phyloP scores from a whole-genome alignment of 345 rosid species.

The Eucalyptus lansdowneana region DNA sequence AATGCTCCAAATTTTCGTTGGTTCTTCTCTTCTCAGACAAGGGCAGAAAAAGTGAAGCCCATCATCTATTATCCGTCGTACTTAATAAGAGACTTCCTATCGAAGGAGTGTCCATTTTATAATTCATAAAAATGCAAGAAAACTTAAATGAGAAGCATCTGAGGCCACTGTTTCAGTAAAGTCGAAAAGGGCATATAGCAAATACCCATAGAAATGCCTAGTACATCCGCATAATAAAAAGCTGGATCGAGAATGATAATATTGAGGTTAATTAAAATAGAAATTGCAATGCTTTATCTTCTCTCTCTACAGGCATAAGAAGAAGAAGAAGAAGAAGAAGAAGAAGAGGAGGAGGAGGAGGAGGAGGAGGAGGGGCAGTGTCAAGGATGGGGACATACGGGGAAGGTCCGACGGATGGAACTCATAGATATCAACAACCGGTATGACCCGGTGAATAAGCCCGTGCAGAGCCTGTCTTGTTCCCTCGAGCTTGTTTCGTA shows the following conservation, averaged over 20 bases:
- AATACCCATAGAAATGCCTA: neutral
- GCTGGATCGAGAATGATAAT: neutral
- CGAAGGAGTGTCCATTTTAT: neutral
- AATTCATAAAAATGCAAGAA: neutral
- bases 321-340: neutral
- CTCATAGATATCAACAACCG: slow-evolving; percentile 28
- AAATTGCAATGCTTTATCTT: neutral
- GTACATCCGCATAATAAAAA: neutral
- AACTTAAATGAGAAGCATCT: neutral
- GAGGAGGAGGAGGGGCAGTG: neutral
- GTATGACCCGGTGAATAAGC: slow-evolving; percentile 35
- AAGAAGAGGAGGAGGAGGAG: neutral
- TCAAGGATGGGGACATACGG: neutral
- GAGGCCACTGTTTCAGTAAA: neutral
- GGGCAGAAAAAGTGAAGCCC: neutral
- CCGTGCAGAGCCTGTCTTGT: slow-evolving; percentile 12
- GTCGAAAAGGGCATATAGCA: neutral
- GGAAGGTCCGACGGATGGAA: slow-evolving; percentile 41
- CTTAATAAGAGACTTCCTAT: neutral
- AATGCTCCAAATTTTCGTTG: neutral
- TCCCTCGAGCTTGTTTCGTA: slow-evolving; percentile 22
- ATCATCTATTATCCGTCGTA: neutral
- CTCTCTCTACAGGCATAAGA: neutral
- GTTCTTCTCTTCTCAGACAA: neutral
- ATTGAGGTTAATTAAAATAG: neutral